Base-by-base conservation (phyloP, 108 stramenopile genomes). In the Cyclotella distinguenda region DNA sequence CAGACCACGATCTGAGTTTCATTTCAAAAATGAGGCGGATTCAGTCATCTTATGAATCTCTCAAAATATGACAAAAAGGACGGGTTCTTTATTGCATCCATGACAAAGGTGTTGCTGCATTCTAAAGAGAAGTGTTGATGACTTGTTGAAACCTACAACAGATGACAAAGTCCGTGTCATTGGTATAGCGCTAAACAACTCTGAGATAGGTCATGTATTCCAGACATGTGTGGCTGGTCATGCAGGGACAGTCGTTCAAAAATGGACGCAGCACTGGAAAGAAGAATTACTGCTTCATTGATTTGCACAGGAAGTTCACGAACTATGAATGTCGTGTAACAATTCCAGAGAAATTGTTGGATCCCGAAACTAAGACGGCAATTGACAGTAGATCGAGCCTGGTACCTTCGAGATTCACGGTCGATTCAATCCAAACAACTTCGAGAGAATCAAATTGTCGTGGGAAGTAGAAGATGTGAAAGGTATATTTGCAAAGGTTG, bases 401-500 rank as follows among this genome's bases (percentile, higher is more conserved):
- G 2, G 55, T 2, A 34, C 8, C 8, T 38, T 38, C 34, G 5
- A 56, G 30, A 32, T 34, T 13, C 18, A 56, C 34, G 2, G 55
- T 15, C 21, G 3, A 2, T 31, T 56, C 55, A 56, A 32, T 9
- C 55, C 6, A 2, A 56, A 34, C 3, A 56, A 56, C 34, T 3
- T 18, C 21, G 32, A 12, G 4, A 2, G 6, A 32, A 32, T 56
- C 10, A 32, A 27, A 56, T 32, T 31, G 9, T 4, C 28, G 3
- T 56, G 55, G 55, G 21, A 28, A 32, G 31, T 34, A 32, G 31
- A 34, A 21, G 55, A 56, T 13, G 55, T 56, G 4, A 31, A 33
- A 2, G 6, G 3, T 3, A 56, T 56, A 6, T 56, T 56, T 10
- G 31, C 6, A 7, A 56, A 32, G 32, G 5, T 56, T 56, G 3